These are phyloP conservation scores for Dactylellina parvicollis DNA, from an alignment of 2,329 filamentous ascomycete genomes.

Conservation along the genomic window DNA sequence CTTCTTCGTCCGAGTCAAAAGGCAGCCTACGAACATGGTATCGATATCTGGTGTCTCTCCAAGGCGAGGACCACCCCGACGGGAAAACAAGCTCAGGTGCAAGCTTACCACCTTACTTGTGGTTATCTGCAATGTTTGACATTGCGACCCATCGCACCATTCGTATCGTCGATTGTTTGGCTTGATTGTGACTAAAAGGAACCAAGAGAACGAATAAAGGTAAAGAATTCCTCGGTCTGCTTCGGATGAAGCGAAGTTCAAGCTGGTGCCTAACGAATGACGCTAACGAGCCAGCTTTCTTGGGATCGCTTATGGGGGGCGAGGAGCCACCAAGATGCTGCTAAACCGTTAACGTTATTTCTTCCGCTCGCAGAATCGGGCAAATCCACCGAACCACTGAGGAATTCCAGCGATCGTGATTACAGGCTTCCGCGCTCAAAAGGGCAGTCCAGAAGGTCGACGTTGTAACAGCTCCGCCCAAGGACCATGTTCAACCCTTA, in stretches of 20 bases:
- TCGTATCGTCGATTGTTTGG: slow-evolving; percentile 46
- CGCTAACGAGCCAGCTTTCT: slow-evolving; percentile 42
- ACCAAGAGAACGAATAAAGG: slow-evolving; percentile 35
- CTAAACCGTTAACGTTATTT: slow-evolving; percentile 52
- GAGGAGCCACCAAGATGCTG: slow-evolving; percentile 26
- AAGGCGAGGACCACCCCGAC: slow-evolving; percentile 23
- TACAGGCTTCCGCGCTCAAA: slow-evolving; percentile 44
- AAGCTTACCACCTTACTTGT: slow-evolving; percentile 44
- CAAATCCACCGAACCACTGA: slow-evolving; percentile 52
- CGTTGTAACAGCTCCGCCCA: slow-evolving; percentile 36
- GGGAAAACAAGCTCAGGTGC: slow-evolving; percentile 5
- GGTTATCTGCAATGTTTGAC: slow-evolving; percentile 53
- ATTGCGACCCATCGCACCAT: slow-evolving; percentile 31
- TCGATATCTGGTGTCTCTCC: slow-evolving; percentile 28
- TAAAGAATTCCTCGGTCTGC: slow-evolving; percentile 52
- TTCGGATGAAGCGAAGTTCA: slow-evolving; percentile 52
- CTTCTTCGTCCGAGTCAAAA: slow-evolving; percentile 44
- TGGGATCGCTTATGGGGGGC: slow-evolving; percentile 47
- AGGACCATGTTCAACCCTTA: slow-evolving; percentile 11
- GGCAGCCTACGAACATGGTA: slow-evolving; percentile 42
- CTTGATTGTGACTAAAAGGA: slow-evolving; percentile 53
- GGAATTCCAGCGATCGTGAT: slow-evolving; percentile 48
- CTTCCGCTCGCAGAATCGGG: slow-evolving; percentile 52
- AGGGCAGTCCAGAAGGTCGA: slow-evolving; percentile 47
- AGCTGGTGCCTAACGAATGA: slow-evolving; percentile 52